A percentile compares a stretch with the other conserved stretches of the same genome.
Evolutionary conservation across 1,284 basidiomycete species (phyloP).

Genomic region (Apiotrichum laibachii): DNA sequence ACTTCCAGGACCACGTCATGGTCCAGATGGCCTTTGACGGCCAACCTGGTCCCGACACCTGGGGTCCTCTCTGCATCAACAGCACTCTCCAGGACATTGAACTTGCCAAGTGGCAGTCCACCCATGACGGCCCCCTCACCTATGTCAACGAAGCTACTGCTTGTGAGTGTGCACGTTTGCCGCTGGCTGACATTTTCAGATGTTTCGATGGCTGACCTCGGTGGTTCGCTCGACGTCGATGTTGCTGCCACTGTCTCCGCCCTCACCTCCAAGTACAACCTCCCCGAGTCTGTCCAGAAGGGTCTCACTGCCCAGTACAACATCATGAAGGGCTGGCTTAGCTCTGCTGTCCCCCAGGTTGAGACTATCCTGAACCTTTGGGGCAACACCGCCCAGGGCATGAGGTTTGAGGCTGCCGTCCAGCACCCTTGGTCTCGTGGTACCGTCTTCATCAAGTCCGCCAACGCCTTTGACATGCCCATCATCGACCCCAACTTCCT

Average conservation of each 20-base stretch:
- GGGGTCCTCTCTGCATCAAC: conserved; percentile 39
- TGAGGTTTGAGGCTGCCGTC: conserved; percentile 40
- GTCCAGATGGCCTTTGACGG: conserved; percentile 38
- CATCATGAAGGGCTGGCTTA: conserved; percentile 40
- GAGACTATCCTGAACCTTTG: conserved; percentile 49
- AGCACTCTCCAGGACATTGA: conserved; percentile 25
- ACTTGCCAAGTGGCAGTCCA: conserved; percentile 32
- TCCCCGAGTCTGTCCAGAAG: conserved; percentile 41
- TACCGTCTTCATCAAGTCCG: conserved; percentile 56
- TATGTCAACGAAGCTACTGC: conserved; percentile 52
- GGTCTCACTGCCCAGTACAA: conserved; percentile 42
- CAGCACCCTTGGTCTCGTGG: conserved; percentile 52
- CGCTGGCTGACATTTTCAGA: conserved; percentile 11
- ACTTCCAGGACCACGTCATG: conserved; percentile 35
- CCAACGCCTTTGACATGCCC: conserved; percentile 59
- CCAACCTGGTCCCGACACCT: conserved; percentile 28
- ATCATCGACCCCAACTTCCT: conserved; percentile 65
- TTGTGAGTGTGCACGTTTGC: conserved; percentile 26
- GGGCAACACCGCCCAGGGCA: conserved; percentile 22
- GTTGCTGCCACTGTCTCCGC: conserved; percentile 66
- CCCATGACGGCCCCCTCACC: conserved; percentile 43
- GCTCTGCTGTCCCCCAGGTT: conserved; percentile 41
- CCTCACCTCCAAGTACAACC: conserved; percentile 53
- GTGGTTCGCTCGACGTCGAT: conserved; percentile 63
- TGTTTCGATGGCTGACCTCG: conserved; percentile 46